Evolutionary conservation across 148 eudicot species (phyloP).

Genomic region (Pharnaceum exiguum): DNA sequence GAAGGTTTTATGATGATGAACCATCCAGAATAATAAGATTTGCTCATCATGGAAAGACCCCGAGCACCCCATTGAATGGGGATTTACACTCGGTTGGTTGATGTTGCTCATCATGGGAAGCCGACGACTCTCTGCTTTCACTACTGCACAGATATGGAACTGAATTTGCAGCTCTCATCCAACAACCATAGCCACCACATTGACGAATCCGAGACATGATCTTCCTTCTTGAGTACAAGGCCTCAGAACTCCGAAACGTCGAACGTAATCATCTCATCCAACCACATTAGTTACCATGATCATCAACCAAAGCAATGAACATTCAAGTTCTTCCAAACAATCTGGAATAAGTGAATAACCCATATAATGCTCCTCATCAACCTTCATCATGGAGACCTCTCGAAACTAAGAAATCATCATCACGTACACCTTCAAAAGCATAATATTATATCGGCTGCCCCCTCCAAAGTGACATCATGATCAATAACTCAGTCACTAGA

Average conservation of each 20-base stretch:
- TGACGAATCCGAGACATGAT: neutral
- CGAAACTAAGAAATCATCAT: constrained; percentile 7
- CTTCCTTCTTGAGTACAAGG: too few species aligned
- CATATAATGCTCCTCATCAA: constrained; percentile 3
- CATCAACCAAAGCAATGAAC: neutral
- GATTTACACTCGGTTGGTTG: too few species aligned
- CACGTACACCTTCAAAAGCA: constrained; percentile 8
- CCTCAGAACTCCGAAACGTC: too few species aligned
- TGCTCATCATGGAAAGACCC: neutral
- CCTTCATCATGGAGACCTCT: constrained; percentile 7
- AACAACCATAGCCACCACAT: constrained; percentile 3
- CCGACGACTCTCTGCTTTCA: too few species aligned
- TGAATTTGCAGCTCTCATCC: too few species aligned
- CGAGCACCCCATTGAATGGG: too few species aligned
- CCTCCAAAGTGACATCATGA: constrained; percentile 34
- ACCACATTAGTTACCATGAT: constrained; percentile 3
- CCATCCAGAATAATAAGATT: neutral
- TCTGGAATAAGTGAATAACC: neutral
- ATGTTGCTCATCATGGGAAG: too few species aligned
- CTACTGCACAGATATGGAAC: too few species aligned
- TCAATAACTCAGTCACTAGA: constrained; percentile 31
- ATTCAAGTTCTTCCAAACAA: neutral
- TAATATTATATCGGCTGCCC: constrained; percentile 10
- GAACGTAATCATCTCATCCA: too few species aligned
- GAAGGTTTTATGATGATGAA: constrained; percentile 12